Evolutionary conservation across 1,139 yeast genomes (phyloP).

Genomic region (Saccharomyces hybrid): DNA sequence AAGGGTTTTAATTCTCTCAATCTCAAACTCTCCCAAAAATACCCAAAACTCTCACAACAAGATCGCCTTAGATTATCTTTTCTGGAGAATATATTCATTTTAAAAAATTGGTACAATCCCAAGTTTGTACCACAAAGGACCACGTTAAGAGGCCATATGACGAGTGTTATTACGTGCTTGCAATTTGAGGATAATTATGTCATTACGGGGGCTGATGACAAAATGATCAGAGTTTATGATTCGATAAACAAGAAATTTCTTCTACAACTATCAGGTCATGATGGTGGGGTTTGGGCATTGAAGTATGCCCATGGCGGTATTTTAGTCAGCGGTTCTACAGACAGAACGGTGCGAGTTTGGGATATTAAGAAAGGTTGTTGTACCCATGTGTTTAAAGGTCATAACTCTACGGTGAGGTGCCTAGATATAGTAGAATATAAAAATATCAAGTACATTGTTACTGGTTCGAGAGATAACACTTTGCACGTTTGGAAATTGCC

Average conservation of each 20-base stretch:
- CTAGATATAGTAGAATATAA: constrained; percentile 68
- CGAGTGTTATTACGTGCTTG: constrained; percentile 84
- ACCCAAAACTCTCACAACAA: constrained; percentile 1
- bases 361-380: constrained; percentile 43
- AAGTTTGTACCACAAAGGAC: constrained; percentile 59
- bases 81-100: constrained; percentile 26
- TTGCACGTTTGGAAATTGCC: constrained; percentile 87
- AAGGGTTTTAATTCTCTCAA: constrained; percentile 19
- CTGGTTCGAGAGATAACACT: constrained; percentile 90
- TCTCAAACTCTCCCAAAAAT: neutral
- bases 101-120: constrained; percentile 79
- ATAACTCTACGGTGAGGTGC: constrained; percentile 87
- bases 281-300: constrained; percentile 98
- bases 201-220: constrained; percentile 89
- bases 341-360: constrained; percentile 88
- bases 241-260: constrained; percentile 63
- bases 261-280: constrained; percentile 74
- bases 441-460: constrained; percentile 56
- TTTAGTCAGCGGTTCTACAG: constrained; percentile 85
- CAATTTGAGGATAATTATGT: constrained; percentile 90
- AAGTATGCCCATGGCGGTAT: constrained; percentile 53
- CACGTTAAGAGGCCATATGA: constrained; percentile 66
- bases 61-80: constrained; percentile 2
- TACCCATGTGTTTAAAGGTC: constrained; percentile 83
- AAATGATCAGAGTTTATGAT: constrained; percentile 71